Base-by-base conservation (phyloP, 2,329 filamentous ascomycete genomes). In the Periconia sp. region DNA sequence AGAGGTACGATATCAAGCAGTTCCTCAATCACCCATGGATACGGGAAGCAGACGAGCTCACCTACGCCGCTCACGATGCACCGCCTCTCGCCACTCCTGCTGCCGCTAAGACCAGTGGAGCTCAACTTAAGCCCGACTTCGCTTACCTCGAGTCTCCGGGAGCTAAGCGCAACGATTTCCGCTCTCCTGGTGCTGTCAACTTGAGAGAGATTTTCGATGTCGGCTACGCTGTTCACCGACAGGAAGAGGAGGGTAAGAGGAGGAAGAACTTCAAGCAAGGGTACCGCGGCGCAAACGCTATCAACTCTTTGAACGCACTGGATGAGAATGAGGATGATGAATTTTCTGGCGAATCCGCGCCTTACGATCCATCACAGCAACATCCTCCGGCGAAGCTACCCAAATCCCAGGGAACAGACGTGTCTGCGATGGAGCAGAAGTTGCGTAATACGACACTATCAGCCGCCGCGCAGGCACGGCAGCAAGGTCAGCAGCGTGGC, bases 21-120 rank as follows among this genome's bases (percentile, higher is more conserved):
- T 99, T 99, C 77, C 80, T 99, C 54, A 84, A 83, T n/a, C 94
- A 99, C 66, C 94, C 94, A 0, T 99, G 94, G 94, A 90, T 97
- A 63, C 85, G 85, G 47, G 82, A 86, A 55, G 87, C 85, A 1
- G 82, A 85, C 46, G 87, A 90, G 71, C 80, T 82, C 35, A 90
- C 87, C 0, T 80, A 83, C 54, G 83, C 87, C 3, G 87, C 87
- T 15, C 78, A 81, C 3, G 87, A 90, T 63, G 88, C 87, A 15
- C 87, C 88, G 46, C 87, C 87, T 45, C 79, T 89, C n/a, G 87
- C 87, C 13, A 90, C 87, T 0, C 87, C 87, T 8, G 78, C 85
- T 1, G 71, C 77, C 53, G 57, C 64, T n/a, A 45, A 53, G 19
- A 45, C 64, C 11, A 66, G 57, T 37, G 64, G 60, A 10, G 20